These are phyloP conservation scores for Panellus pusillus DNA, from an alignment of 768 basidiomycete genomes.

Conservation along the genomic window DNA sequence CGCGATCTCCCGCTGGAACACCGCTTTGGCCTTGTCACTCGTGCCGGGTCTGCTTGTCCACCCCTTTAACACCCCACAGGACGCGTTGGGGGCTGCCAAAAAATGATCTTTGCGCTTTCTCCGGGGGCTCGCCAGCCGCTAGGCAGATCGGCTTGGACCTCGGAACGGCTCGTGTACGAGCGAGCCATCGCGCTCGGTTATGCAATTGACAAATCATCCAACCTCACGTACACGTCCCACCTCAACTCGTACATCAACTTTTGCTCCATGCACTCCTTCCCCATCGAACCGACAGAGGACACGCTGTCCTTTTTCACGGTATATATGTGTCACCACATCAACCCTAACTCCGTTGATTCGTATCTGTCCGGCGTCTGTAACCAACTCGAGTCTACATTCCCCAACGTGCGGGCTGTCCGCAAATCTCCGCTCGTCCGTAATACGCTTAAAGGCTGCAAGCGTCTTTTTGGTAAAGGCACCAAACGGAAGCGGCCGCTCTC, in stretches of 20 bases:
- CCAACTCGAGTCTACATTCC: constrained; percentile 34
- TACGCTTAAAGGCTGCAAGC: too few species aligned
- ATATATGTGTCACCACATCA: constrained; percentile 36
- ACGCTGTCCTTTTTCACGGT: constrained; percentile 36
- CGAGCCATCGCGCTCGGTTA: too few species aligned
- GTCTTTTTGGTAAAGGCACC: constrained; percentile 15
- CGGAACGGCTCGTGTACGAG: not conserved
- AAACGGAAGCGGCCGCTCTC: constrained; percentile 30
- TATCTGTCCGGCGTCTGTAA: constrained; percentile 41
- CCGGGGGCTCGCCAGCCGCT: not conserved
- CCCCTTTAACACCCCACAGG: not conserved
- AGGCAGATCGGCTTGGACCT: not conserved
- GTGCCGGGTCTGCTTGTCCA: not conserved
- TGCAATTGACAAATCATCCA: too few species aligned
- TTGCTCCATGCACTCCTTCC: constrained; percentile 27
- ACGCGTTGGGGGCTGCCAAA: not conserved
- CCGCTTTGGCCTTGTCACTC: not conserved
- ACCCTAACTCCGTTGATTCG: constrained; percentile 36
- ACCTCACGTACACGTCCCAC: too few species aligned
- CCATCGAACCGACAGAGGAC: constrained; percentile 30
- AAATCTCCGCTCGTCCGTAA: constrained; percentile 25
- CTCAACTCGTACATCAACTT: too few species aligned
- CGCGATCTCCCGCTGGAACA: not conserved
- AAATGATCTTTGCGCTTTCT: too few species aligned
- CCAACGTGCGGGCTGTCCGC: constrained; percentile 26